Evolutionary conservation across 129 eudicot species (phyloP).

Genomic region (carrot (Daucus carota)): DNA sequence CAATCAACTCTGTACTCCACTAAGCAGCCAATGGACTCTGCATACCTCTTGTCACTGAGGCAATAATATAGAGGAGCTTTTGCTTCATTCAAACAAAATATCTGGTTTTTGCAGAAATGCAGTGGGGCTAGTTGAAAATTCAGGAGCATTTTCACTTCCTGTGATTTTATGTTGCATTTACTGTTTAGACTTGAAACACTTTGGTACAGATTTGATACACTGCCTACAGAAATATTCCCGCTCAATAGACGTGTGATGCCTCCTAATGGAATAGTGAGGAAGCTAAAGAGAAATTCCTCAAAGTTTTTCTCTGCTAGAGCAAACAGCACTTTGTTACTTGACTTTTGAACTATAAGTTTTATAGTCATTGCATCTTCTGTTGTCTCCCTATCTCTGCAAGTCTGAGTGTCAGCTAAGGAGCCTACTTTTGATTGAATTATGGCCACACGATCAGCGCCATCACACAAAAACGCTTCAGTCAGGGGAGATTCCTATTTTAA

Average conservation of each 20-base stretch:
- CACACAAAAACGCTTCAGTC: neutral
- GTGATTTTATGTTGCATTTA: neutral
- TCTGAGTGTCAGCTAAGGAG: neutral
- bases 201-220: slow-evolving; percentile 18
- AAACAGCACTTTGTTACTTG: slow-evolving; percentile 20
- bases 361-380: slow-evolving; percentile 3
- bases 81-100: neutral
- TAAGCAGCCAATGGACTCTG: neutral
- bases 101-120: slow-evolving; percentile 1
- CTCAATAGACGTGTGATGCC: neutral
- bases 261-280: slow-evolving; percentile 24
- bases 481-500: neutral
- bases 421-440: neutral
- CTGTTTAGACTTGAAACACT: slow-evolving; percentile 10
- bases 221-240: neutral
- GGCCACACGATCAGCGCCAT: neutral
- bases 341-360: slow-evolving; percentile 22
- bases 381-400: neutral
- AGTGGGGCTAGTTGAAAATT: neutral
- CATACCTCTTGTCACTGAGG: no score
- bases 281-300: slow-evolving; percentile 26
- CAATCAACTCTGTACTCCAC: neutral
- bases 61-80: neutral
- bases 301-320: slow-evolving; percentile 30
- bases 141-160: neutral